Percentiles rank a stretch among this genome's conserved stretches.
These are phyloP conservation scores for Calonectria ilicicola DNA, from an alignment of 2,329 filamentous ascomycete species.

Conservation along the genomic window DNA sequence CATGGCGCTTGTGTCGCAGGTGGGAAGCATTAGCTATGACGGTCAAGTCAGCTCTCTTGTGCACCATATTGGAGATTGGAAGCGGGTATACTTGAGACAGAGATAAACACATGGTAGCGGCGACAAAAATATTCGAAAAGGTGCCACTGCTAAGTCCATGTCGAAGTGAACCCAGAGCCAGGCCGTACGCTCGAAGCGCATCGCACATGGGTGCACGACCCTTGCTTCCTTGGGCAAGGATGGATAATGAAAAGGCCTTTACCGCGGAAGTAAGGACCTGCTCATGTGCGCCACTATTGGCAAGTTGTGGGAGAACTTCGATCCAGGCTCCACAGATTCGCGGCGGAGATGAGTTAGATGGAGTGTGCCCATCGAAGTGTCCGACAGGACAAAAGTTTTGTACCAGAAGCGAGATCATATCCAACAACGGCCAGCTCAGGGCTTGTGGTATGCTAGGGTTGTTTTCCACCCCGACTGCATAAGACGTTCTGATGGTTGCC, in stretches of 20 bases:
- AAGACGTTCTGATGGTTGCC: background rate
- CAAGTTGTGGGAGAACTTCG: conserved; percentile 49
- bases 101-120: conserved; percentile 25
- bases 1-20: conserved; percentile 36
- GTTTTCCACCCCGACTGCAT: background rate
- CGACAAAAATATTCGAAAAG: conserved; percentile 12
- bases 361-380: conserved; percentile 1
- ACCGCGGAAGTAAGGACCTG: conserved; percentile 45
- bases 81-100: conserved; percentile 2
- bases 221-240: conserved; percentile 37
- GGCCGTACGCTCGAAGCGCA: conserved; percentile 44
- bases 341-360: conserved; percentile 41
- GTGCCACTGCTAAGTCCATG: conserved; percentile 4
- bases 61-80: background rate
- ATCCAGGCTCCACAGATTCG: conserved; percentile 56
- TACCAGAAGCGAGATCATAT: conserved; percentile 40
- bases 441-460: background rate
- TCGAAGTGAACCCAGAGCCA: conserved; percentile 45
- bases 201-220: conserved; percentile 38
- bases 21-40: conserved; percentile 45
- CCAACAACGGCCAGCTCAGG: conserved; percentile 36
- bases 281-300: conserved; percentile 28
- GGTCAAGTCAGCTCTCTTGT: background rate
- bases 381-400: conserved; percentile 35
- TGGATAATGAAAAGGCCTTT: conserved; percentile 47